These are phyloP conservation scores for Magnaporthiopsis poae DNA, from an alignment of 2,329 filamentous ascomycete genomes.

Conservation along the genomic window DNA sequence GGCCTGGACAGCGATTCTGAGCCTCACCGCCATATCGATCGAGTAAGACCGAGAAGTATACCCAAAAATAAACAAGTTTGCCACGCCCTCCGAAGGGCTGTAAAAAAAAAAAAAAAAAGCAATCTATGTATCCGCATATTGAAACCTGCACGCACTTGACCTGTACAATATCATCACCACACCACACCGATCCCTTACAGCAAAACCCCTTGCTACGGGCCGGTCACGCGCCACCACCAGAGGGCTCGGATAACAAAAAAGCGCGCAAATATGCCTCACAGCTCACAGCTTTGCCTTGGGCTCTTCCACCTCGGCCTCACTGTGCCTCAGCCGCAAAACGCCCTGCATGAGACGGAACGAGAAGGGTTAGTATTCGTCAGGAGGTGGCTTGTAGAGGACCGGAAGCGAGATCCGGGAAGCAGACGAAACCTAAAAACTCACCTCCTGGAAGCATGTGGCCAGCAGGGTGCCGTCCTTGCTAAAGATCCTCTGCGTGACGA, in stretches of 20 bases:
- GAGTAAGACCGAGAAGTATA: neutral
- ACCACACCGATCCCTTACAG: neutral
- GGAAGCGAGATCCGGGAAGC: neutral
- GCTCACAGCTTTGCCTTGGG: conserved; percentile 6
- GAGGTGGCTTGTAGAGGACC: neutral
- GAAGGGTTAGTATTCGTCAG: neutral
- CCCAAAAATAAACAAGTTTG: neutral
- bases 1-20: neutral
- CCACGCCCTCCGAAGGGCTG: neutral
- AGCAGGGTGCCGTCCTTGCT: conserved; percentile 60
- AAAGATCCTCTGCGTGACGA: conserved; percentile 68
- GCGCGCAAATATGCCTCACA: neutral
- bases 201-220: neutral
- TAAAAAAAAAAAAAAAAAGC: neutral
- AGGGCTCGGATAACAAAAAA: neutral
- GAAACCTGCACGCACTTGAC: neutral
- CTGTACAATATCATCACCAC: neutral
- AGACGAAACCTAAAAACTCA: neutral
- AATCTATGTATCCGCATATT: neutral
- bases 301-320: neutral
- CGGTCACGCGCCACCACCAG: neutral
- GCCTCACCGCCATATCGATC: neutral
- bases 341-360: neutral
- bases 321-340: conserved; percentile 15
- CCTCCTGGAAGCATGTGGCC: conserved; percentile 70